phyloP scores from a whole-genome alignment of 768 basidiomycete genomes.

The Pleurotus ostreatus region DNA sequence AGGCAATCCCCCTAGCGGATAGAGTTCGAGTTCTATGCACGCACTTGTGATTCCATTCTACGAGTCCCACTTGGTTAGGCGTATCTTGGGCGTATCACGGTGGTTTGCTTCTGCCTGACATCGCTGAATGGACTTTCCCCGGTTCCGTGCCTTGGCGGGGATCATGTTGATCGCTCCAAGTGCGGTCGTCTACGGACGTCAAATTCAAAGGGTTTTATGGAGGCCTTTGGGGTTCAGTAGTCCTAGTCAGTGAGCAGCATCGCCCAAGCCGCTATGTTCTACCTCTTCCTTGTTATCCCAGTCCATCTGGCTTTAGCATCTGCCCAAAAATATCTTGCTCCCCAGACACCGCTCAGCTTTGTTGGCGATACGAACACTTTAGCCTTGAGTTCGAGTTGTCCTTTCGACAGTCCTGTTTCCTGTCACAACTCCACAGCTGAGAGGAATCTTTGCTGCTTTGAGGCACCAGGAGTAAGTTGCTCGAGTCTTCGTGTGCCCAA shows the following conservation, averaged over 20 bases:
- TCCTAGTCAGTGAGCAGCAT: too few relatives aligned
- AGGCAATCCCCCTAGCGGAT: slow-evolving; percentile 18
- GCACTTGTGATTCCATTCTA: too few relatives aligned
- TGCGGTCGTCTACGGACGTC: too few relatives aligned
- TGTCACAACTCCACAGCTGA: slow-evolving; percentile 14
- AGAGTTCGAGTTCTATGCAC: slow-evolving; percentile 2
- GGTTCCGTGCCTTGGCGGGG: too few relatives aligned
- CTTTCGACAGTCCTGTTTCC: slow-evolving; percentile 4
- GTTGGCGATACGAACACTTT: neutral
- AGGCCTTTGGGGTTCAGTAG: too few relatives aligned
- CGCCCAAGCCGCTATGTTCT: neutral
- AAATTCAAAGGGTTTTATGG: too few relatives aligned
- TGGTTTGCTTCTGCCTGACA: too few relatives aligned
- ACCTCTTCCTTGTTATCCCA: neutral
- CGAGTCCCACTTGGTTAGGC: too few relatives aligned
- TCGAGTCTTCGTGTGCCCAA: neutral
- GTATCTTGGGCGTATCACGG: neutral
- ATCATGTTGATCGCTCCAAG: too few relatives aligned
- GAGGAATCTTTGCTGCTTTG: slow-evolving; percentile 16
- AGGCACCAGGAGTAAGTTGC: slow-evolving; percentile 15
- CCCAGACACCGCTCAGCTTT: neutral
- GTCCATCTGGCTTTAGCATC: neutral
- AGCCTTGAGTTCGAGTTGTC: neutral
- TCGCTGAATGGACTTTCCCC: too few relatives aligned
- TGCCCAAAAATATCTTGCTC: neutral